phyloP scores from a whole-genome alignment of 164 flowering plant genomes.

The Chimonanthus praecox region DNA sequence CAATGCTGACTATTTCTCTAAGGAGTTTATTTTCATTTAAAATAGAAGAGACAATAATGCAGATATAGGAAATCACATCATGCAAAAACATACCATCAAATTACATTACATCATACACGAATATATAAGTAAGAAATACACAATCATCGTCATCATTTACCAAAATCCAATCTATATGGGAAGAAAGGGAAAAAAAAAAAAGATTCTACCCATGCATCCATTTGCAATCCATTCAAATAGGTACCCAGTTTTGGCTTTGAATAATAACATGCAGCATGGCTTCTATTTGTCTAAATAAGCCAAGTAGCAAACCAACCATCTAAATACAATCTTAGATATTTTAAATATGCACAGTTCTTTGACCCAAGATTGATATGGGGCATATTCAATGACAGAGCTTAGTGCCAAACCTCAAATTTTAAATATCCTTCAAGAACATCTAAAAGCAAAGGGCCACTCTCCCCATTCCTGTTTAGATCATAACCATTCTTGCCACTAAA shows the following conservation, averaged over 20 bases:
- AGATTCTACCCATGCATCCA: background rate
- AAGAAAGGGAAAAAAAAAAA: no score
- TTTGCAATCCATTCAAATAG: background rate
- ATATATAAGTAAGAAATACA: no score
- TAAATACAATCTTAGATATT: background rate
- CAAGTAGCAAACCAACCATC: background rate
- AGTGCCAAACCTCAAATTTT: conserved; percentile 77
- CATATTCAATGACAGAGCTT: background rate
- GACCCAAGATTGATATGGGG: background rate
- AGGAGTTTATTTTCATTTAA: no score
- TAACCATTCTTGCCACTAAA: conserved; percentile 74
- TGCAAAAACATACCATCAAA: no score
- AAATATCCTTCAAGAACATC: conserved; percentile 97
- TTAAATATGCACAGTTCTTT: background rate
- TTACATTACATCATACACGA: no score
- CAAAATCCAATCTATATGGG: background rate
- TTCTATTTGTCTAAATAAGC: background rate
- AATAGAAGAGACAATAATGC: no score
- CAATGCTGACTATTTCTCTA: no score
- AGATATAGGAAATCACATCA: no score
- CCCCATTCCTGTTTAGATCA: conserved; percentile 81
- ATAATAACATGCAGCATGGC: no score
- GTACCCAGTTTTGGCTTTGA: background rate
- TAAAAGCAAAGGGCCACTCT: conserved; percentile 84
- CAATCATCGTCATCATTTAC: no score